Evolutionary conservation across 805 yeast genomes (phyloP).

Genomic region (Cyberlindnera amylophila): DNA sequence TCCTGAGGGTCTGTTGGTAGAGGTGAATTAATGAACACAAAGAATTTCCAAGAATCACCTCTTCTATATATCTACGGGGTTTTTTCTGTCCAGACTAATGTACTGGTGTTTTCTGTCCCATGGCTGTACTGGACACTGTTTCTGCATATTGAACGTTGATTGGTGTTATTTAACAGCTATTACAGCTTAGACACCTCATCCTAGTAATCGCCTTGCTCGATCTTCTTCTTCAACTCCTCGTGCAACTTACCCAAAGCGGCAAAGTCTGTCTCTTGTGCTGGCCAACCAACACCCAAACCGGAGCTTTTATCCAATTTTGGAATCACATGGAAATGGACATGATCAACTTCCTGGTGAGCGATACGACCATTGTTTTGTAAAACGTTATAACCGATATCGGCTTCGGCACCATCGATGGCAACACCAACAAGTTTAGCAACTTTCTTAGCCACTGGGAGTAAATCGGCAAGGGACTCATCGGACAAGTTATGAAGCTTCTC

Average conservation of each 20-base stretch:
- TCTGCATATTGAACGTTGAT: no score
- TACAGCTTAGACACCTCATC: constrained; percentile 1
- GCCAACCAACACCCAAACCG: constrained; percentile 93
- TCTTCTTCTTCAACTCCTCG: constrained; percentile 48
- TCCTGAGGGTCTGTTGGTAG: no score
- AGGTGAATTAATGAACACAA: no score
- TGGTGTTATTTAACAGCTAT: no score
- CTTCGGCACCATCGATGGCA: constrained; percentile 58
- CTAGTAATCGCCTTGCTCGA: constrained; percentile 24
- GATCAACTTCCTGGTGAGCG: constrained; percentile 95
- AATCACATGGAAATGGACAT: constrained; percentile 94
- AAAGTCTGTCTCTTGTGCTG: constrained; percentile 76
- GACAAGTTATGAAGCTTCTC: constrained; percentile 90
- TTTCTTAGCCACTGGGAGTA: constrained; percentile 85
- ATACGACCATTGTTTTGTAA: constrained; percentile 91
- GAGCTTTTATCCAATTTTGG: constrained; percentile 74
- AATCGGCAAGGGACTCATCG: constrained; percentile 82
- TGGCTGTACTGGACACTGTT: no score
- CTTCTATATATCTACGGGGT: no score
- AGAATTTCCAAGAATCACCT: no score
- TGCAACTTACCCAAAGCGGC: constrained; percentile 67
- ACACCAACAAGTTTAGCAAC: constrained; percentile 69
- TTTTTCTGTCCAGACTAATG: no score
- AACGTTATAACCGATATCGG: constrained; percentile 72
- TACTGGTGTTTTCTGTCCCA: no score